Base-by-base conservation (phyloP, 371 early-diverging fungal genomes). In the Rhizopus arrhizus region DNA sequence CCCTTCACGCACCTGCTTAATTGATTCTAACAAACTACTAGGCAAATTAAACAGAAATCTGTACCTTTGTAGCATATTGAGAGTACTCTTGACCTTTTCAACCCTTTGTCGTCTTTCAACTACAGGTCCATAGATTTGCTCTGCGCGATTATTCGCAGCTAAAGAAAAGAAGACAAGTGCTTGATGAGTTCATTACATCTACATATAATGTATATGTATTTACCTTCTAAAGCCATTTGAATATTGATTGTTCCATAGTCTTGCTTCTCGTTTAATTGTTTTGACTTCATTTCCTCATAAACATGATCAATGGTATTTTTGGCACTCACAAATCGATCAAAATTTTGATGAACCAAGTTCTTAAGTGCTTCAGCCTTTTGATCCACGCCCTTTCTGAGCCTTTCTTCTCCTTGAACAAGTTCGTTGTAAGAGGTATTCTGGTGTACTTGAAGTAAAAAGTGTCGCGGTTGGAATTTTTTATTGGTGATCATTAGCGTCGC, bases 41-140 rank as follows among this genome's bases (percentile, higher is more conserved):
- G 99, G 97, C 8, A 98, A 68, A 69, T 93, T 95, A 73, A 98
- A 96, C 65, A 95, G 93, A 72, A 97, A 93, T 58, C 92, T 89
- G 83, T 94, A 97, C 32, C 94, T 85, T 64, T 95, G 95, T 12
- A 98, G 73, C 11, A 95, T 82, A 45, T 83, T 84, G n/a, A 97
- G 82, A 3, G 96, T 92, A 33, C 86, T 87, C 31, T 93, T 86
- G n/a, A 98, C 90, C 72, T 92, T 92, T 42, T 95, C 97, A 0
- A 91, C 92, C 53, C 91, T 87, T 16, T 78, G 83, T 42, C 96
- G 82, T 8, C 96, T 79, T 53, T 93, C 91, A 12, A 98, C 77
- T 16, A 98, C 85, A 0, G 97, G 97, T 3, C 89, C 87, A 77
- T 95, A 97, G 2, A 95, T 83, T 51, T 87, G 83, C 35, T 89